phyloP scores from a whole-genome alignment of 1,284 basidiomycete genomes.

The Hymenochaete sp. region DNA sequence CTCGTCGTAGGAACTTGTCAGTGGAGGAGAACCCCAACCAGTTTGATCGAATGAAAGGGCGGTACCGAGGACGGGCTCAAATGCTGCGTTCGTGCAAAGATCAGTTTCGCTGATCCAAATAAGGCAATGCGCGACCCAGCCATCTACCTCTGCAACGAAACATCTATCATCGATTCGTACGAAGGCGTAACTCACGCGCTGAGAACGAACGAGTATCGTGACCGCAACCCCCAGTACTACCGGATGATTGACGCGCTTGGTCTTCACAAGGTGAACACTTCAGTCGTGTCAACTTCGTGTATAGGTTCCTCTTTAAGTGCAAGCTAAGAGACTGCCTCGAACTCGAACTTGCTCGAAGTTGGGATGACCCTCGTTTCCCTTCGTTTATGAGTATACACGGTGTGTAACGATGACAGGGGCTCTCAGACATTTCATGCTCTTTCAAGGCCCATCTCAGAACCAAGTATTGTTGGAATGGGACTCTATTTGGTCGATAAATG shows the following conservation, averaged over 20 bases:
- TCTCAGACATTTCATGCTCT: slow-evolving; percentile 93
- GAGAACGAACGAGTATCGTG: slow-evolving; percentile 96
- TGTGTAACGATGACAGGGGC: slow-evolving; percentile 95
- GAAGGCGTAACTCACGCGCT: slow-evolving; percentile 97
- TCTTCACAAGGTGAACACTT: slow-evolving; percentile 81
- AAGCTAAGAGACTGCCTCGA: slow-evolving; percentile 98
- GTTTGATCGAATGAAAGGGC: slow-evolving; percentile 84
- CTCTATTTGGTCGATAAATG: slow-evolving; percentile 93
- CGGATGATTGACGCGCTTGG: slow-evolving; percentile 91
- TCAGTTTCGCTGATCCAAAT: slow-evolving; percentile 89
- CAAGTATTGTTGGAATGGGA: slow-evolving; percentile 97
- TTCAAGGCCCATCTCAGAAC: slow-evolving; percentile 92
- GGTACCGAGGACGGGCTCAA: slow-evolving; percentile 76
- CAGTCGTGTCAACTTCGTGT: slow-evolving; percentile 94
- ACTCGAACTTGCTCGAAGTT: slow-evolving; percentile 76
- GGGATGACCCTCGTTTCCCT: slow-evolving; percentile 98
- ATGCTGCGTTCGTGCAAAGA: slow-evolving; percentile 96
- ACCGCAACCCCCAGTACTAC: slow-evolving; percentile 92
- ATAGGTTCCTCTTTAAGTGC: slow-evolving; percentile 95
- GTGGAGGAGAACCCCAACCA: slow-evolving; percentile 81
- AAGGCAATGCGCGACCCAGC: slow-evolving; percentile 96
- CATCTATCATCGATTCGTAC: slow-evolving; percentile 87
- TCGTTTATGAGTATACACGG: slow-evolving; percentile 82
- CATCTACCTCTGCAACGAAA: slow-evolving; percentile 92
- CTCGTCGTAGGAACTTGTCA: slow-evolving; percentile 72